Evolutionary conservation across 768 basidiomycete genomes (phyloP).

Genomic region (Thelephora aurantiotincta): DNA sequence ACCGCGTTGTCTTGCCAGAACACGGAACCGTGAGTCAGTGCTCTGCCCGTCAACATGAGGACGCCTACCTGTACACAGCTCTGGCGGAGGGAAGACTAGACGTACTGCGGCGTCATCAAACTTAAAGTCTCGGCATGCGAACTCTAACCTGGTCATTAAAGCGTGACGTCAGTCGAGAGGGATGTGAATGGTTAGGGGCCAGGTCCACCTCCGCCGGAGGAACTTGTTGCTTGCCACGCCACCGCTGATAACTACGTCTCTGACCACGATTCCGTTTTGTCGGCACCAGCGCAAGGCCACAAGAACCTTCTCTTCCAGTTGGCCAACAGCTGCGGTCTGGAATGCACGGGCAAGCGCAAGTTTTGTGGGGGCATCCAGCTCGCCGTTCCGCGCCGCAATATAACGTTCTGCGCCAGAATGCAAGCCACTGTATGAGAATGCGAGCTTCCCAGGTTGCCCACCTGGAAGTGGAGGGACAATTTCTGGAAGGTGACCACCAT

Average conservation of each 20-base stretch:
- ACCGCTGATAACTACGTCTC: conserved; percentile 70
- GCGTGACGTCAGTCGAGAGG: conserved; percentile 8
- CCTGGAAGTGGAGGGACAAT: conserved; percentile 24
- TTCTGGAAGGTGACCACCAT: background rate
- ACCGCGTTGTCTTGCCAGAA: conserved; percentile 70
- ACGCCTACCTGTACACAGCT: conserved; percentile 65
- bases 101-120: conserved; percentile 20
- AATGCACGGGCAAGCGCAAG: conserved; percentile 54
- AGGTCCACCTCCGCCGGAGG: conserved; percentile 46
- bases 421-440: conserved; percentile 73
- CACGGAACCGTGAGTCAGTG: background rate
- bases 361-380: conserved; percentile 23
- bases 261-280: conserved; percentile 27
- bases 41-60: background rate
- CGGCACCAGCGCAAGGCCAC: conserved; percentile 35
- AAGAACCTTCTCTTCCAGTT: conserved; percentile 62
- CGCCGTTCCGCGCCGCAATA: conserved; percentile 29
- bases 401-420: conserved; percentile 55
- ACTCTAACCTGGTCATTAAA: conserved; percentile 12
- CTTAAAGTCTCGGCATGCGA: conserved; percentile 15
- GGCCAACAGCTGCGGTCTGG: conserved; percentile 54
- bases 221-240: conserved; percentile 84
- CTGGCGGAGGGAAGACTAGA: conserved; percentile 61
- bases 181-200: conserved; percentile 5
- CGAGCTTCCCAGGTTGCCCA: conserved; percentile 36